Base-by-base conservation (phyloP, 768 basidiomycete genomes). In the Mycena capillaripes region DNA sequence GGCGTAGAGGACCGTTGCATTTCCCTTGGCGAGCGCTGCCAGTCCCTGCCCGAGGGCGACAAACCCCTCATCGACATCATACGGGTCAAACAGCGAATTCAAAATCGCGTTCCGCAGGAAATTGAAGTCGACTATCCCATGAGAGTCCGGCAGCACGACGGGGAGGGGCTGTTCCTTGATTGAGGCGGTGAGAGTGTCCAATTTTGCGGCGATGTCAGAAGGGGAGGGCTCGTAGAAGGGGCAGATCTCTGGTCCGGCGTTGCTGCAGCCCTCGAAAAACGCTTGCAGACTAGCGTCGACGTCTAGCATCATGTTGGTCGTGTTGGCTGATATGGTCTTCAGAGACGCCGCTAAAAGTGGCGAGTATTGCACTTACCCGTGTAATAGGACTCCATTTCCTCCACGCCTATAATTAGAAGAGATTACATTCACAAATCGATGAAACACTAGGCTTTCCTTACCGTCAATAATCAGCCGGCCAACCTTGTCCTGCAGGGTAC, bases 1-100 rank as follows among this genome's bases (percentile, higher is more conserved):
- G 4, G 56, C 36, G 17, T 74, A 76, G 10, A 79, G 44, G 25
- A 67, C 38, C 5, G 65, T 48, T 23, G 76, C 80, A 59, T 81
- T 71, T n/a, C 80, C 80, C 12, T 42, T 60, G 36, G 78, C 77
- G 2, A 80, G 71, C n/a, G 71, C 78, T 6, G 78, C 75, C 14
- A 81, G 72, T 4, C 65, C 75, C 53, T 66, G 29, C 12, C 69
- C 77, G 7, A 80, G 69, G 14, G 48, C 4, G 16, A 67, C 61
- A 34, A 70, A 77, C 16, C 58, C 58, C 3, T 0, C 12, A 10
- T 3, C 21, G 17, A 59, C 1, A 10, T 57, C 70, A 40, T 76
- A 77, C 5, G 79, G 80, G 17, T 56, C 32, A 59, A 79, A 81
- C 21, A 81, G 65, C 7, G 73, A 23, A 9, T 38, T 25, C 34